Percentiles rank a stretch among this genome's conserved stretches.
Evolutionary conservation across 2,329 filamentous ascomycete species (phyloP).

Genomic region (Sporothrix protearum): DNA sequence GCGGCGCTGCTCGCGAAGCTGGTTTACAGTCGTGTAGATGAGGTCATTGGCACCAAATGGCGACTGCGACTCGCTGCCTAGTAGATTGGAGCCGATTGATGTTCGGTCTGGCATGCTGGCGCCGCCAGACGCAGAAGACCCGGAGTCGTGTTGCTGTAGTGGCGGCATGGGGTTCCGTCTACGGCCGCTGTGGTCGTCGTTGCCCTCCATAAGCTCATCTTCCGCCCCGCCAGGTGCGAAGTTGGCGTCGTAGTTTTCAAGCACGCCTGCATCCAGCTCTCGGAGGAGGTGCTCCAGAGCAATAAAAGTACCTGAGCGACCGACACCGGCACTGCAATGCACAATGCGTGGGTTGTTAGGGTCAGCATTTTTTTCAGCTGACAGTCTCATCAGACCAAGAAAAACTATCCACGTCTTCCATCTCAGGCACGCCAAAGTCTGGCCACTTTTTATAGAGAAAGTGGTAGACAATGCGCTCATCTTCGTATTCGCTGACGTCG

Average conservation of each 20-base stretch:
- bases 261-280: conserved; percentile 71
- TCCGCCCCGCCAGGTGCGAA: conserved; percentile 15
- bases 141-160: neutral
- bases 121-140: neutral
- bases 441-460: conserved; percentile 85
- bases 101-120: neutral
- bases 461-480: conserved; percentile 72
- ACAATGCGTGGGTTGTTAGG: conserved; percentile 71
- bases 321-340: conserved; percentile 88
- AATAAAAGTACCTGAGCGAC: conserved; percentile 92
- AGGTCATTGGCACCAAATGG: conserved; percentile 19
- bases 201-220: neutral
- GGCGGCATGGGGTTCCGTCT: neutral
- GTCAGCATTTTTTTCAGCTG: conserved; percentile 54
- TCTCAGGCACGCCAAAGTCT: conserved; percentile 77
- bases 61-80: conserved; percentile 9
- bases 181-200: neutral
- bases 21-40: conserved; percentile 74
- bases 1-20: conserved; percentile 78
- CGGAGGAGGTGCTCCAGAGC: conserved; percentile 86
- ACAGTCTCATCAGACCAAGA: conserved; percentile 65
- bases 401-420: conserved; percentile 67
- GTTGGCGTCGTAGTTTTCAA: conserved; percentile 48
- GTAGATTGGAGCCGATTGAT: neutral
- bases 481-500: conserved; percentile 34